Evolutionary conservation across 768 basidiomycete species (phyloP).

Genomic region (Leccinum olivaceopallidum): DNA sequence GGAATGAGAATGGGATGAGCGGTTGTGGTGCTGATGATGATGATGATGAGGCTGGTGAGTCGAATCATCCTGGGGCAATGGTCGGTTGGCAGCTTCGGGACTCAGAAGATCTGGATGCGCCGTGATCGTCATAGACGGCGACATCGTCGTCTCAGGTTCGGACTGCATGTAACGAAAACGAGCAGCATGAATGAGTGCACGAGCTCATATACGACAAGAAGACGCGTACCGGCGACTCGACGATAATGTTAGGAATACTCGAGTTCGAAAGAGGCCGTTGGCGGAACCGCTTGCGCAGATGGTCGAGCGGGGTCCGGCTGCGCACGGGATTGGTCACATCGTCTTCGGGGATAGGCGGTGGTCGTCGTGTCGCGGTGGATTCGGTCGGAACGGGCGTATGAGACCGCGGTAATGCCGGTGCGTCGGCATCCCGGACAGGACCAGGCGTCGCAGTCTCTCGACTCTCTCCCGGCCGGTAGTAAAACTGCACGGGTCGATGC

Average conservation of each 20-base stretch:
- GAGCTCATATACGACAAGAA: neutral
- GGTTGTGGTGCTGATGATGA: neutral
- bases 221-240: conserved; percentile 47
- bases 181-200: neutral
- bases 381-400: conserved; percentile 18
- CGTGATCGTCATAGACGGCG: conserved; percentile 29
- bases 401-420: conserved; percentile 8
- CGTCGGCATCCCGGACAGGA: conserved; percentile 24
- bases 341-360: conserved; percentile 5
- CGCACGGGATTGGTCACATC: conserved; percentile 13
- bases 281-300: conserved; percentile 30
- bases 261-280: conserved; percentile 34
- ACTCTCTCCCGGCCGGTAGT: conserved; percentile 30
- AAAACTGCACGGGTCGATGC: conserved; percentile 14
- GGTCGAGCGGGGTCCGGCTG: conserved; percentile 20
- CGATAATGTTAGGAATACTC: conserved; percentile 43
- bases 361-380: neutral
- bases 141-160: conserved; percentile 38
- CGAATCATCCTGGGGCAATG: conserved; percentile 23
- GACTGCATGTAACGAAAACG: conserved; percentile 33
- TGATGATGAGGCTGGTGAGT: conserved; percentile 4
- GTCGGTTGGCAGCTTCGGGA: conserved; percentile 40
- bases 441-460: conserved; percentile 28
- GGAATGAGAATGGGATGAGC: neutral
- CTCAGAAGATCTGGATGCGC: conserved; percentile 44